Conservation (phyloP, 1,139 yeast species). For the Sporopachydermia cereana region DNA sequence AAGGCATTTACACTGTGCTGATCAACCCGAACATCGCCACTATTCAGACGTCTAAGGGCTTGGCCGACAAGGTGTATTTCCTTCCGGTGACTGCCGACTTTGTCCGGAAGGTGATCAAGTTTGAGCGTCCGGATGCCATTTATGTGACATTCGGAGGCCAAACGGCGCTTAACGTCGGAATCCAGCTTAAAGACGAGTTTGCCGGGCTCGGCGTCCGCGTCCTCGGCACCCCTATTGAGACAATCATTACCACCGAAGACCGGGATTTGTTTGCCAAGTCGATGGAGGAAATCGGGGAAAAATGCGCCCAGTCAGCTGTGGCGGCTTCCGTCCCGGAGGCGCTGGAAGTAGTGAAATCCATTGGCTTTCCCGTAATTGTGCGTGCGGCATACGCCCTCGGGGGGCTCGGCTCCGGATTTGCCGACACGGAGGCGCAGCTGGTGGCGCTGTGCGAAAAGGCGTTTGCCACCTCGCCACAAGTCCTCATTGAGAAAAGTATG, state of each 20-base stretch:
- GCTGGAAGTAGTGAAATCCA: slow-evolving; percentile 66
- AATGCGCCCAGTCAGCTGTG: slow-evolving; percentile 88
- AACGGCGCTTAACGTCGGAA: slow-evolving; percentile 94
- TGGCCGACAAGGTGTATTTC: slow-evolving; percentile 96
- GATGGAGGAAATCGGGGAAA: slow-evolving; percentile 89
- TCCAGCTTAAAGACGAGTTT: slow-evolving; percentile 88
- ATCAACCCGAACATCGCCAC: slow-evolving; percentile 98
- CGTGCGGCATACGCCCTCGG: slow-evolving; percentile 98
- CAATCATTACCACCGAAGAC: slow-evolving; percentile 94
- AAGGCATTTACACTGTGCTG: slow-evolving; percentile 88
- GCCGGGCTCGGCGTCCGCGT: slow-evolving; percentile 87
- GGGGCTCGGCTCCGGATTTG: slow-evolving; percentile 97
- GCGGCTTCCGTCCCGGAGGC: slow-evolving; percentile 76
- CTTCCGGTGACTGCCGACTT: slow-evolving; percentile 94
- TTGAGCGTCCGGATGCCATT: slow-evolving; percentile 95
- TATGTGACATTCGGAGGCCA: slow-evolving; percentile 98
- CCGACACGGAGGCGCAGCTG: slow-evolving; percentile 79
- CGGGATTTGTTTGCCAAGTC: slow-evolving; percentile 91
- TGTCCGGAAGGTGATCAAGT: slow-evolving; percentile 86
- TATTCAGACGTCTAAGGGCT: slow-evolving; percentile 93
- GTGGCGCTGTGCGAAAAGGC: slow-evolving; percentile 81
- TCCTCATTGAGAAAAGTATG: slow-evolving; percentile 90
- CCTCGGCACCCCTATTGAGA: slow-evolving; percentile 91
- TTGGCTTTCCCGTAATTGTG: slow-evolving; percentile 92
- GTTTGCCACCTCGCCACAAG: slow-evolving; percentile 93